Evolutionary conservation across 2,329 filamentous ascomycete genomes (phyloP), one percentile per base, ranked within the genome.

Genomic region (Arachnopeziza araneosa): DNA sequence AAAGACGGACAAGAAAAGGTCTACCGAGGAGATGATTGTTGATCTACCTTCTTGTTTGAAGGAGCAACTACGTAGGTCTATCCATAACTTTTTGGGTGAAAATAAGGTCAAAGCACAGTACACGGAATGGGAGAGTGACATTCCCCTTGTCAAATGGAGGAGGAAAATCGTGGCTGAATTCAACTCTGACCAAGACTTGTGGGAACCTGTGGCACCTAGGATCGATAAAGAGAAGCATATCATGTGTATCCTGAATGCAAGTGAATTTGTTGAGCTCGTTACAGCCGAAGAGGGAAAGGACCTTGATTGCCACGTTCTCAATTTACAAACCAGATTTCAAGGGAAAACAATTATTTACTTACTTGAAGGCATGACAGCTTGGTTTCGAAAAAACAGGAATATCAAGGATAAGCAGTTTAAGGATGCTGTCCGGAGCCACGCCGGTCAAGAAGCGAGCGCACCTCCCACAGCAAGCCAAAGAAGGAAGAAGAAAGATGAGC

Each of bases 1-100:
- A 10, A 84, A 85, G 56, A 85, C 83, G 0, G 86, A 91, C 74
- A 91, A 90, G 75, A 91, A 90, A 66, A 76, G 86, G 0, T 88
- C 89, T 0, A 83, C 85, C 0, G 81, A 81, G 0, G 89, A 95
- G 72, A 93, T 95, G 89, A 86, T 93, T 55, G 79, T 91, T 1
- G 83, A 90, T 66, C 76, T 93, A 24, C 82, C 89, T 0, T 73
- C 75, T 0, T 80, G 79, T 1, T 74, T 93, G 1, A 74, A 80
- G 23, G 73, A 71, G 10, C 76, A 73, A 0, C 69, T 80, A 24
- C 76, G 70, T 24, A 72, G 77, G 1, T 80, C 82, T 53, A 72
- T 82, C 5, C 74, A 80, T 57, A 71, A 76, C 0, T 74, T 86
- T n/a, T 75, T 88, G 0, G 70, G 74, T 1, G 76, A 79, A 0